phyloP scores from a whole-genome alignment of 2,329 filamentous ascomycete species.

The Dendryphion nanum region DNA sequence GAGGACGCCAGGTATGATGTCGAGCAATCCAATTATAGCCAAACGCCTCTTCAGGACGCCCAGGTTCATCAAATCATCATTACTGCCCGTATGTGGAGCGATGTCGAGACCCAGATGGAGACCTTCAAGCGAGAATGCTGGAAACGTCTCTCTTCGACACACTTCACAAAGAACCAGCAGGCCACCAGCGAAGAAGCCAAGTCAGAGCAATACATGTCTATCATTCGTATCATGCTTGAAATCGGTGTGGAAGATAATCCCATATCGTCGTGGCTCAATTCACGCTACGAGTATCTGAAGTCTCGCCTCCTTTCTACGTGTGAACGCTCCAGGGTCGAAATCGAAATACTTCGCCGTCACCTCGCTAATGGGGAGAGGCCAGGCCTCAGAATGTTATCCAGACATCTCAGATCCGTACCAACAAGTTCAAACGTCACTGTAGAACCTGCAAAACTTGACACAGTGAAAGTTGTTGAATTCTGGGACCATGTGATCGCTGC shows the following conservation, averaged over 20 bases:
- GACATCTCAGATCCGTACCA: slow-evolving; percentile 71
- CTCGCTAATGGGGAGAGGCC: slow-evolving; percentile 74
- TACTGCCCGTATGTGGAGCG: slow-evolving; percentile 91
- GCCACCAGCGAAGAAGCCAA: slow-evolving; percentile 49
- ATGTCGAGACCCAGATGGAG: slow-evolving; percentile 84
- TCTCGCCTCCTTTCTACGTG: slow-evolving; percentile 76
- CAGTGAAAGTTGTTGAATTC: slow-evolving; percentile 76
- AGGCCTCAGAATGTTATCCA: slow-evolving; percentile 65
- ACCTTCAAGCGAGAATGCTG: slow-evolving; percentile 86
- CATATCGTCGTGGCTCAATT: slow-evolving; percentile 93
- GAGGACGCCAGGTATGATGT: slow-evolving; percentile 74
- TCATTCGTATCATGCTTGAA: slow-evolving; percentile 87
- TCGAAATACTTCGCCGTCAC: slow-evolving; percentile 82
- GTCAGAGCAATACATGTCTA: slow-evolving; percentile 83
- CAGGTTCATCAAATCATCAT: slow-evolving; percentile 85
- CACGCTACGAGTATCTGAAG: slow-evolving; percentile 85
- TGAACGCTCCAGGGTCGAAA: slow-evolving; percentile 85
- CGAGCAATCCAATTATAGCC: slow-evolving; percentile 48
- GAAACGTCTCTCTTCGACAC: slow-evolving; percentile 71
- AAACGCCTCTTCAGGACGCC: slow-evolving; percentile 65
- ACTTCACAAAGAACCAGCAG: slow-evolving; percentile 52
- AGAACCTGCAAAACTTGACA: slow-evolving; percentile 66
- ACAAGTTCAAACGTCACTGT: slow-evolving; percentile 59
- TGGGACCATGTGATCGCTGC: slow-evolving; percentile 87
- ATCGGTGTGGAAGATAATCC: slow-evolving; percentile 93